Base-by-base conservation (phyloP, 2,329 filamentous ascomycete genomes). In the Fusarium penzigii region DNA sequence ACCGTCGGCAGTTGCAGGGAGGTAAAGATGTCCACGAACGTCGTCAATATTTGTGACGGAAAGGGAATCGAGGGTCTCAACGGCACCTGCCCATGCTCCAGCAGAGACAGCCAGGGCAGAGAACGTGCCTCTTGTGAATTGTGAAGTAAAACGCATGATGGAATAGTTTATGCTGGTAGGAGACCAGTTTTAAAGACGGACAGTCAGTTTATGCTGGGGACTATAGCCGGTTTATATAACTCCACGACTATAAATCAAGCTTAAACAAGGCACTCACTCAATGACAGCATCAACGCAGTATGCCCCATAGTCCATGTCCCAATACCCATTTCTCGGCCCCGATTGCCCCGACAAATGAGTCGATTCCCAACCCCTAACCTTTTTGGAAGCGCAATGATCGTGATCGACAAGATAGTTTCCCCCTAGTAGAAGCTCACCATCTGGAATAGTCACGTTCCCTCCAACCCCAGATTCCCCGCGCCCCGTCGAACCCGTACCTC, bases 21-120 rank as follows among this genome's bases (percentile, higher is more conserved):
- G 62, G 39, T 66, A 54, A 17, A 76, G 54, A 50, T 76, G 74
- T 20, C 73, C 71, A 16, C 70, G 66, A 43, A 76, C 66, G 44
- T 74, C 67, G 8, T 68, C 62, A 17, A 74, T 53, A 52, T 75
- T 74, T 39, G 58, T 63, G 2, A 73, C 51, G 1, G 56, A 44
- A 8, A 72, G 32, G 13, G 32, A 36, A 9, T 36, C 32, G 4
- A 36, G 32, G 5, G 32, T 36, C 9, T 36, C 32, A 36, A 14
- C 32, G 10, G 32, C 32, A 14, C 32, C 32, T 11, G 32, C 32
- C 32, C 32, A 36, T 36, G 13, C 32, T 36, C 10, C 32, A 5
- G 9, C 32, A 36, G 32, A 11, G 32, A 36, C 32, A 9, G 32
- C 9, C 32, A 36, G 32, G 32, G 32, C 32, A 11, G 32, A 36